Evolutionary conservation across 805 yeast genomes (phyloP).

Genomic region (Naumovozyma castellii): DNA sequence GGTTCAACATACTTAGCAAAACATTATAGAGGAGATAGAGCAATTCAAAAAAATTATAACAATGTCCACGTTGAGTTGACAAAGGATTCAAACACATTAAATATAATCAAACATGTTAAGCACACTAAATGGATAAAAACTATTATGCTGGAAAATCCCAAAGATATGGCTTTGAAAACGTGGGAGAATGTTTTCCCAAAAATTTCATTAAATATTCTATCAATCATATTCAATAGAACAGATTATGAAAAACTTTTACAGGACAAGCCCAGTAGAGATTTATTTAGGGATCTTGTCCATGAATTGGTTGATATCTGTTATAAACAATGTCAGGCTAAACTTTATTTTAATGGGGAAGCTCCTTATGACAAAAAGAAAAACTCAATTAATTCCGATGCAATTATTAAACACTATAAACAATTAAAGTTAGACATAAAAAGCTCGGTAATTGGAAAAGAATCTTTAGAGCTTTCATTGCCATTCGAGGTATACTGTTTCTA

Average conservation of each 20-base stretch:
- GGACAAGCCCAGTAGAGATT: slow-evolving; percentile 16
- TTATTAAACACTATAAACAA: too few relatives aligned
- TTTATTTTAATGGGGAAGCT: too few relatives aligned
- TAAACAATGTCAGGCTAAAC: too few relatives aligned
- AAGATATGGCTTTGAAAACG: slow-evolving; percentile 19
- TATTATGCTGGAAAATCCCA: slow-evolving; percentile 5
- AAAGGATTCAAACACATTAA: slow-evolving; percentile 5
- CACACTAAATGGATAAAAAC: slow-evolving; percentile 19
- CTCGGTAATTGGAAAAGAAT: too few relatives aligned
- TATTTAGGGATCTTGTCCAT: slow-evolving; percentile 22
- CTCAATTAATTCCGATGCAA: too few relatives aligned
- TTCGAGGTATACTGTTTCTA: slow-evolving; percentile 31
- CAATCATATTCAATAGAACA: slow-evolving; percentile 27
- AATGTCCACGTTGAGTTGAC: slow-evolving; percentile 6
- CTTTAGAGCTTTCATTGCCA: slow-evolving; percentile 19
- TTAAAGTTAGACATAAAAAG: too few relatives aligned
- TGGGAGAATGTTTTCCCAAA: slow-evolving; percentile 27
- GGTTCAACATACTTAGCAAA: slow-evolving; percentile 19
- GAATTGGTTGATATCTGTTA: slow-evolving; percentile 22
- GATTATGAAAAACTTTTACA: slow-evolving; percentile 20
- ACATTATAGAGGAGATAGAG: slow-evolving; percentile 4
- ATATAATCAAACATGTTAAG: slow-evolving; percentile 8
- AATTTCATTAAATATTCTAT: slow-evolving; percentile 25
- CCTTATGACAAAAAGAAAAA: too few relatives aligned
- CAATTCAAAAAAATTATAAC: slow-evolving; percentile 4